Base-by-base conservation (phyloP, 2,329 filamentous ascomycete genomes). In the Coniochaeta pulveracea region DNA sequence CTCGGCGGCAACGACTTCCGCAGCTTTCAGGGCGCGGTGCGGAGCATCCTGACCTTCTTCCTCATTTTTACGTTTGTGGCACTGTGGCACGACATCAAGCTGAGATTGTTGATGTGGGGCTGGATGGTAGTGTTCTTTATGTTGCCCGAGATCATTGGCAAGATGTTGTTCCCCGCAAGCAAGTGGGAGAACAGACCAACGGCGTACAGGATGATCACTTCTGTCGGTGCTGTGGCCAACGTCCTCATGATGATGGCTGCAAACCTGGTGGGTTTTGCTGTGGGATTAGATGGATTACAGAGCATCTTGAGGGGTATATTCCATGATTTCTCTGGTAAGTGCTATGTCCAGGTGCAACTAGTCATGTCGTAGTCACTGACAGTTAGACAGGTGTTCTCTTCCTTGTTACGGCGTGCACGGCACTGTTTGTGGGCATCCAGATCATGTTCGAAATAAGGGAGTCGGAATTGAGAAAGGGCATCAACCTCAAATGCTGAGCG, bases 391-490 rank as follows among this genome's bases (percentile, higher is more conserved):
- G 91, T 0, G 50, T 82, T 8, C 51, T 73, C 2, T 98, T 94
- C 53, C 57, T 96, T 27, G 50, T 76, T 9, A 65, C 66, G 3
- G 82, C 85, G 4, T 89, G 76, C 48, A 58, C 56, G n/a, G 76
- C 73, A 26, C 57, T 96, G 7, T 98, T 94, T 52, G 76, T 88
- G 1, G 88, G 81, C 17, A 72, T 82, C 26, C 89, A 96, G 60
- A 63, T 95, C 49, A 98, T 98, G 91, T 95, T 96, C 62, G 91
- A 98, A 63, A 72, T 93, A 44, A 69, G 91, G 34, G 85, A 95
- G 61, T 67, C 70, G 26, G 91, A 98, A 64, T 74, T 77, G 57
- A 72, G 89, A 46, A 75, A 73, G 45, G 91, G 91, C 1, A 80
- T 95, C 37, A 69, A 74, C 44, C 54, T 95, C 56, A 94, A 85